Evolutionary conservation across 2,329 filamentous ascomycete species (phyloP), one percentile per base, ranked within the genome.

Genomic region (Aspergillus brasiliensis): DNA sequence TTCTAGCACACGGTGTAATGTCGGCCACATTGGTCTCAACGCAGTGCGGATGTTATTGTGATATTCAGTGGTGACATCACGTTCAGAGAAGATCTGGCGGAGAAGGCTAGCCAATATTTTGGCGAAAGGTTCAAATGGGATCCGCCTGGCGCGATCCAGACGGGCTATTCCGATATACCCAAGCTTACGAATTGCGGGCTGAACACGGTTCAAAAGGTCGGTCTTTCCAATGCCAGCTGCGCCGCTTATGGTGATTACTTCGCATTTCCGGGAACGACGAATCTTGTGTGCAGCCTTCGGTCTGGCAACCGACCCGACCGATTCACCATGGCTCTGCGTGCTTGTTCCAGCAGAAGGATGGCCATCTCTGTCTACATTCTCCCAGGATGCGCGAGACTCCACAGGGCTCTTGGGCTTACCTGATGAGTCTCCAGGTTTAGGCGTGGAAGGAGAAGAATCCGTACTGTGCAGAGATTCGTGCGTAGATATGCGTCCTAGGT

Each of bases 61-160:
- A 61, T 88, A 88, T 0, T 84, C 81, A 1, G 85, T 86, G 8
- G 77, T 81, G 15, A 88, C 83, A 70, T 88, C 85, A 37, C 83
- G 82, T 68, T 88, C 86, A 1, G 85, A 87, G 67, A 88, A 88
- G 6, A 88, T 87, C 62, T 88, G 86, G 25, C 86, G 81, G 58
- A 88, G 83, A 17, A 88, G 74, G 38, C 83, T 86, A 6, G 83
- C 83, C 75, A 88, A 80, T n/a, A 86, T 77, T 61, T 81, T 82
- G 17, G 87, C 76, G 38, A 88, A 81, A 0, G 86, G 84, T 57
- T 88, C 86, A 63, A 87, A 88, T 0, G 86, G 86, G 5, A 84
- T 80, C 56, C 81, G 82, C 64, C 83, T 82, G 17, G 84, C 81
- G 55, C 83, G 81, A 64, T 88, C 86, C 57, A 88, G 85, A 64